phyloP scores from a whole-genome alignment of 2,329 filamentous ascomycete species.

The Triangularia setosa region DNA sequence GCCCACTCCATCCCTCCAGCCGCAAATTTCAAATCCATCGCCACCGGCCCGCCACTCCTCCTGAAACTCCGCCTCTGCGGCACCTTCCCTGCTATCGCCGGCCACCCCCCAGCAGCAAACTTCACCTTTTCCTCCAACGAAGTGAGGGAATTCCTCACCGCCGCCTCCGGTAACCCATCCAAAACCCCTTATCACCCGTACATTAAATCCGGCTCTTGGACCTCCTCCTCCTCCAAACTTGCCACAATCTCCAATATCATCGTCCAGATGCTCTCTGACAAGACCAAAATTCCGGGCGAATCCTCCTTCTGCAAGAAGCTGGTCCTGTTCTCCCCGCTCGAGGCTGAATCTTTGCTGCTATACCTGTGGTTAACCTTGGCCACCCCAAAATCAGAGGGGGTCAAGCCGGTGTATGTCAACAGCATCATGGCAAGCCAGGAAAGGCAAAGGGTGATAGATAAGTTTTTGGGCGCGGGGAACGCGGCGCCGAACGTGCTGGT shows the following conservation, averaged over 20 bases:
- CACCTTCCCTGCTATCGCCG: slow-evolving; percentile 20
- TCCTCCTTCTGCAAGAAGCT: slow-evolving; percentile 18
- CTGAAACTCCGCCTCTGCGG: slow-evolving; percentile 21
- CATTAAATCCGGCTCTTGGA: slow-evolving; percentile 14
- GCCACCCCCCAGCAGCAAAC: neutral
- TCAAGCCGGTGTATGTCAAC: slow-evolving; percentile 20
- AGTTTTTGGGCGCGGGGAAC: slow-evolving; percentile 17
- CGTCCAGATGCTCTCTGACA: slow-evolving; percentile 22
- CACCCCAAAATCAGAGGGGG: neutral
- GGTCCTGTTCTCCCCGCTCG: slow-evolving; percentile 20
- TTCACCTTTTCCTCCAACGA: slow-evolving; percentile 17
- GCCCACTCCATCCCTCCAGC: slow-evolving; percentile 7
- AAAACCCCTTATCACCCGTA: slow-evolving; percentile 16
- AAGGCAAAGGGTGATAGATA: slow-evolving; percentile 9
- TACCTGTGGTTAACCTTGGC: slow-evolving; percentile 7
- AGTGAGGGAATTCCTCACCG: slow-evolving; percentile 1
- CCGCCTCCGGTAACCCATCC: slow-evolving; percentile 7
- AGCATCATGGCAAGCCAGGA: neutral
- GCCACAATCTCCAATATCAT: slow-evolving; percentile 15
- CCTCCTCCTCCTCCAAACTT: slow-evolving; percentile 20
- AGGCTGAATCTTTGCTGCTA: slow-evolving; percentile 20
- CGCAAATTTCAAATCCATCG: neutral
- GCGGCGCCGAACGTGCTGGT: slow-evolving; percentile 23
- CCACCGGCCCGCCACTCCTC: neutral
- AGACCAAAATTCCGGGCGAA: slow-evolving; percentile 11